Evolutionary conservation across 139 green algal genomes (phyloP).

Genomic region (Chlamydomonas eustigma): DNA sequence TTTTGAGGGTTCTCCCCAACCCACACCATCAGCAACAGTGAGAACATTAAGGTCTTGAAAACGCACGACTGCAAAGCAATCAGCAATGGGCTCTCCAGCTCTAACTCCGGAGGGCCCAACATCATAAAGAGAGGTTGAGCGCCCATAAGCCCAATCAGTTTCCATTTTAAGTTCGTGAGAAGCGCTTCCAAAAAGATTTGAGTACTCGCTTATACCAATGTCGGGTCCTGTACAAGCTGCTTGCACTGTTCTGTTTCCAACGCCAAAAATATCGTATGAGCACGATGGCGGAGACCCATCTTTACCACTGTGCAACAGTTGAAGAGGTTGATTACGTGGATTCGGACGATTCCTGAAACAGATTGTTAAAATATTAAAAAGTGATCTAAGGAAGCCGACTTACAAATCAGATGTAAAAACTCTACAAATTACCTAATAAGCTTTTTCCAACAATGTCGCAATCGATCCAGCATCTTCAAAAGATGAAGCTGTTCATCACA

Average conservation of each 20-base stretch:
- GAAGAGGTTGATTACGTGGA: no score
- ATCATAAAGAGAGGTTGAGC: slow-evolving; percentile 44
- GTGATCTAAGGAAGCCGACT: no score
- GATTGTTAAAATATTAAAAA: no score
- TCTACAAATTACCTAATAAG: no score
- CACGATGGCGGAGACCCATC: background rate
- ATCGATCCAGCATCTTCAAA: no score
- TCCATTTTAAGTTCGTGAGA: background rate
- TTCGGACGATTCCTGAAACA: no score
- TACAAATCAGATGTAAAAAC: no score
- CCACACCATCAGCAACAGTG: slow-evolving; percentile 39
- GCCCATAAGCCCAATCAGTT: slow-evolving; percentile 25
- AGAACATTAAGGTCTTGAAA: slow-evolving; percentile 27
- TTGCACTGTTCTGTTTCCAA: no score
- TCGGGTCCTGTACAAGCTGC: background rate
- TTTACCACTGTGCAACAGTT: background rate
- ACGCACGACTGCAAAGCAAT: slow-evolving; percentile 34
- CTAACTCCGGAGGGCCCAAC: slow-evolving; percentile 10
- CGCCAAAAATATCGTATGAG: background rate
- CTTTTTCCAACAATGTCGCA: no score
- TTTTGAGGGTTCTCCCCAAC: slow-evolving; percentile 35
- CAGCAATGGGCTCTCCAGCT: slow-evolving; percentile 43
- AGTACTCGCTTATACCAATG: background rate
- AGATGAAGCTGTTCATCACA: no score
- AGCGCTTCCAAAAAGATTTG: background rate